These are phyloP conservation scores for Monilinia polystroma DNA, from an alignment of 2,329 filamentous ascomycete species.

Conservation along the genomic window DNA sequence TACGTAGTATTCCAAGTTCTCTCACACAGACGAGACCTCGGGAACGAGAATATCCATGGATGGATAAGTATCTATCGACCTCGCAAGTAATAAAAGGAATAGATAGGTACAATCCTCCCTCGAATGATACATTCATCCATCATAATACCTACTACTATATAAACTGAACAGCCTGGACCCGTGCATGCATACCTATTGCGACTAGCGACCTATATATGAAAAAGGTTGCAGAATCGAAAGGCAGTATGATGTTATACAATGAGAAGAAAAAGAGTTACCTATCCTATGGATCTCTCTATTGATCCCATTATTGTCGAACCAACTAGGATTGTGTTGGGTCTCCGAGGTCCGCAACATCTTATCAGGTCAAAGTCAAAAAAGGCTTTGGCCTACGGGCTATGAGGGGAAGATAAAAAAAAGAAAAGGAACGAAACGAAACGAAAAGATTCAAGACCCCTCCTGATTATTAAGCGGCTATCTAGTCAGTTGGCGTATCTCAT, in stretches of 20 bases:
- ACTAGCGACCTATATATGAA: not conserved
- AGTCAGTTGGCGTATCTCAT: not conserved
- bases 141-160: too few species aligned
- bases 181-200: too few species aligned
- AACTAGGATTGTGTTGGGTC: conserved; percentile 12
- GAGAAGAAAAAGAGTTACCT: not conserved
- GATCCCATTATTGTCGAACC: too few species aligned
- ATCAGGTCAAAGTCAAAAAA: conserved; percentile 5
- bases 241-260: conserved; percentile 19
- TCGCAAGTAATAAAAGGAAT: too few species aligned
- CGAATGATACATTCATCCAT: not conserved
- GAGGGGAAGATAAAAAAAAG: not conserved
- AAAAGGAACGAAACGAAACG: too few species aligned
- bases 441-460: conserved; percentile 8
- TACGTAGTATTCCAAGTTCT: too few species aligned
- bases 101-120: too few species aligned
- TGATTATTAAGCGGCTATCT: not conserved
- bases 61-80: too few species aligned
- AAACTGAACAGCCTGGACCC: too few species aligned
- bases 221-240: conserved; percentile 14
- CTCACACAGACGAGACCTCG: too few species aligned
- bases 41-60: too few species aligned
- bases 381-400: conserved; percentile 7
- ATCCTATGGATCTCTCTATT: too few species aligned
- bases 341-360: not conserved